phyloP scores from a whole-genome alignment of 495 filamentous ascomycete genomes.

The Podospora anserina region DNA sequence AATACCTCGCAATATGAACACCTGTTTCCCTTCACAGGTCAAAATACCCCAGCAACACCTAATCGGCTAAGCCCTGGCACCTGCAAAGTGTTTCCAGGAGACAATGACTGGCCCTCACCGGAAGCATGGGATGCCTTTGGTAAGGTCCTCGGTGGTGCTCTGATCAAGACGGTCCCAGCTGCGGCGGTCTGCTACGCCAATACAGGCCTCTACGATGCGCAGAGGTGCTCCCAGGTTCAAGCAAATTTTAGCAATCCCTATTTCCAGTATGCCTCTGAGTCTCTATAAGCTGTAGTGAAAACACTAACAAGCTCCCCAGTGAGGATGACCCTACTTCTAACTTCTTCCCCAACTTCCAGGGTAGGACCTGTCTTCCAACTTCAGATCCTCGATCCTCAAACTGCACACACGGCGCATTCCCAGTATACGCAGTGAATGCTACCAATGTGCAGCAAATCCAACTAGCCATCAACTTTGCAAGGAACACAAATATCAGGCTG shows the following conservation, averaged over 20 bases:
- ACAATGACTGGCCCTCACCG: slow-evolving; percentile 42
- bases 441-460: slow-evolving; percentile 53
- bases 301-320: not conserved
- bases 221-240: slow-evolving; percentile 37
- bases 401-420: slow-evolving; percentile 58
- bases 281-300: not conserved
- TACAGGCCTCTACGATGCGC: slow-evolving; percentile 43
- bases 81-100: slow-evolving; percentile 52
- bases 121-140: slow-evolving; percentile 45
- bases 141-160: slow-evolving; percentile 30
- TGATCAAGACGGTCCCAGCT: slow-evolving; percentile 22
- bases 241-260: slow-evolving; percentile 29
- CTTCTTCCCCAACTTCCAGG: slow-evolving; percentile 21
- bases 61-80: slow-evolving; percentile 4
- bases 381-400: slow-evolving; percentile 31
- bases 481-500: slow-evolving; percentile 54
- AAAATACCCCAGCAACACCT: not conserved
- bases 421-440: slow-evolving; percentile 58
- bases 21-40: not conserved
- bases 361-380: slow-evolving; percentile 38
- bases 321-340: slow-evolving; percentile 17
- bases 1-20: not conserved
- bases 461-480: slow-evolving; percentile 58
- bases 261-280: not conserved
- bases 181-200: slow-evolving; percentile 45